Base-by-base conservation (phyloP, 176 grass and related monocot species). In the Eleusine indica region DNA sequence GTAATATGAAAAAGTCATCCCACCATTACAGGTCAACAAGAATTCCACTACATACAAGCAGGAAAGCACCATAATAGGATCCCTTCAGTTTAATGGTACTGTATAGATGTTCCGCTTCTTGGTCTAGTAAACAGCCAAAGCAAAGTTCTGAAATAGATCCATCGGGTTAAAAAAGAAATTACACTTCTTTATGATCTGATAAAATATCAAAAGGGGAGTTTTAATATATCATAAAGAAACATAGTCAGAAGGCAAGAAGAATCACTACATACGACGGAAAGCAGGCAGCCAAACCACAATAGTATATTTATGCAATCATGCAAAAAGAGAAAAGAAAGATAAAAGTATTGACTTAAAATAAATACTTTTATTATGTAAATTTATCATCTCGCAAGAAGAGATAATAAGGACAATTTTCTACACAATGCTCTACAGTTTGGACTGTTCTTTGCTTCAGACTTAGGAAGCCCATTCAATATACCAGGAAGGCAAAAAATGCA, bases 341-440 rank as follows among this genome's bases (percentile, higher is more conserved):
- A 47, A 73, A 22, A 60, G 21, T n/a, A 0, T 74, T 11, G 53
- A 37, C 17, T 6, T 68, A 60, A 77, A 14, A 61, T 22, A 14
- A 76, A 42, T 42, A 76, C 9, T 40, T 18, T 65, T 52, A 35
- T 35, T 65, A 38, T 6, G 11, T 1, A 77, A 56, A 38, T 15
- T 69, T 52, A 51, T 85, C 47, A 44, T 4, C 68, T 48, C 53
- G 43, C 13, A 19, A 81, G 10, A 35, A 32, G 53, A 14, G 54
- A 61, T 35, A 72, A 37, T 7, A 18, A 1, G 37, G 35, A 66
- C 44, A 47, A 11, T 47, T 63, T 12, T 65, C 21, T 73, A 49
- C n/a, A 51, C n/a, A 73, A 73, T 15, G 18, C 30, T 82, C 54
- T 77, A 63, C 35, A 32, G 4, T 66, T 49, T 76, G 30, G 12